Base-by-base conservation (phyloP, 208 protist species). In the Wallacemonas sp. region DNA sequence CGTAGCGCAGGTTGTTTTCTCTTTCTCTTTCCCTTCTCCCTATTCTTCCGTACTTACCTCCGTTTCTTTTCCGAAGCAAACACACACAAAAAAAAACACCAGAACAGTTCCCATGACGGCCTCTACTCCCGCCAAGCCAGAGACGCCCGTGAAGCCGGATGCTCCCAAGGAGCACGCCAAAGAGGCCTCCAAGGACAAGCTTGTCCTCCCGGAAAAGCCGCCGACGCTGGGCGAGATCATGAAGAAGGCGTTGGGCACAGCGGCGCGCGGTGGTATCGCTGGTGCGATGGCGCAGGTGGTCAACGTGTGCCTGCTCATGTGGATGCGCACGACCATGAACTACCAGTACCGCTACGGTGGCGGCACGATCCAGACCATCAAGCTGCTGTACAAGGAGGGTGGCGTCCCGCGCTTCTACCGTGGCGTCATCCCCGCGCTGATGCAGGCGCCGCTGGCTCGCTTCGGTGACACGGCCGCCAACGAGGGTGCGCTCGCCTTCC, bases 321-420 rank as follows among this genome's bases (percentile, higher is more conserved):
- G 65, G 65, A 34, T 70, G 27, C 65, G 65, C 11, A 70, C 65
- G 2, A 70, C 55, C 11, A 70, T 70, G 65, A 70, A 70, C 65
- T 63, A 70, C 41, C 65, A 70, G 30, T 70, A 70, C 30, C 57
- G 55, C 55, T 72, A 72, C 57, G 57, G 66, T 26, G 66, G 57
- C 16, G 48, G 29, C 34, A 49, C 32, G 6, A 60, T 49, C 26
- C 16, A 38, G n/a, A 65, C 57, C 17, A 16, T 72, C 26, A 41
- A 58, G 46, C 8, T 58, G 46, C 57, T 65, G 2, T 63, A 63
- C 44, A 48, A 30, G 33, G 66, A 72, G 57, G 66, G 57, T 29
- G 66, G 66, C 30, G 36, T 72, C 1, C 66, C 66, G 4, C 57
- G 66, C 43, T 72, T 70, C 29, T 70, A 70, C 44, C 65, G 65